phyloP scores from a whole-genome alignment of 192 early-diverging fungal species.

The Lobosporangium transversale region DNA sequence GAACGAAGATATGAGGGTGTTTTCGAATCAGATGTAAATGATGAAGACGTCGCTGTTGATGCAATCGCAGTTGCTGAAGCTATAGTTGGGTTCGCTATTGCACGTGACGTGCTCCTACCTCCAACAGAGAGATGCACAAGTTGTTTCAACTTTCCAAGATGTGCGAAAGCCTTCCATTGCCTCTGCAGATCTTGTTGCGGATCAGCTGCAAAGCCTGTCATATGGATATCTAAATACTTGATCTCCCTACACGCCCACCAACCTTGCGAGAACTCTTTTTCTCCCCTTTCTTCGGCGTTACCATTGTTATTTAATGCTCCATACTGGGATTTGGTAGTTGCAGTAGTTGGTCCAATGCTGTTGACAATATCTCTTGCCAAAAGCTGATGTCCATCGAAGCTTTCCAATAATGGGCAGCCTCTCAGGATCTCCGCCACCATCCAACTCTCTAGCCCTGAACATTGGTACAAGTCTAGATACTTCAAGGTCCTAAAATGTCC shows the following conservation, averaged over 20 bases:
- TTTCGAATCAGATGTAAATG: not conserved
- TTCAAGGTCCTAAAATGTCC: conserved; percentile 19
- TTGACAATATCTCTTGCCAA: conserved; percentile 16
- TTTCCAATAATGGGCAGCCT: conserved; percentile 14
- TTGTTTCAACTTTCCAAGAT: conserved; percentile 12
- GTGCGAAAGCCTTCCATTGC: conserved; percentile 23
- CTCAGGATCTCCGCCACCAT: conserved; percentile 24
- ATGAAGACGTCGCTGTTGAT: not conserved
- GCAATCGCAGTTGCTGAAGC: not conserved
- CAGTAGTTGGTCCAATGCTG: too few species aligned
- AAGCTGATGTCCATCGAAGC: conserved; percentile 32
- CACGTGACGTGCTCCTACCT: not conserved
- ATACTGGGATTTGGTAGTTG: too few species aligned
- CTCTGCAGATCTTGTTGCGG: not conserved
- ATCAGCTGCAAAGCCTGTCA: conserved; percentile 10
- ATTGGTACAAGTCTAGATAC: conserved; percentile 26
- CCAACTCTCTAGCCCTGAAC: conserved; percentile 7
- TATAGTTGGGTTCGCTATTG: not conserved
- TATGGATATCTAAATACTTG: conserved; percentile 11
- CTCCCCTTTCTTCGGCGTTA: not conserved
- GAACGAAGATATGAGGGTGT: not conserved
- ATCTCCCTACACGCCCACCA: conserved; percentile 24
- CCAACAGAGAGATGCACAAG: conserved; percentile 30
- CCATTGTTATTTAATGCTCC: too few species aligned
- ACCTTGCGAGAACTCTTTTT: not conserved